Evolutionary conservation across 2,329 filamentous ascomycete species (phyloP), one percentile per base, ranked within the genome.

Genomic region (Tympanopsis confertula): DNA sequence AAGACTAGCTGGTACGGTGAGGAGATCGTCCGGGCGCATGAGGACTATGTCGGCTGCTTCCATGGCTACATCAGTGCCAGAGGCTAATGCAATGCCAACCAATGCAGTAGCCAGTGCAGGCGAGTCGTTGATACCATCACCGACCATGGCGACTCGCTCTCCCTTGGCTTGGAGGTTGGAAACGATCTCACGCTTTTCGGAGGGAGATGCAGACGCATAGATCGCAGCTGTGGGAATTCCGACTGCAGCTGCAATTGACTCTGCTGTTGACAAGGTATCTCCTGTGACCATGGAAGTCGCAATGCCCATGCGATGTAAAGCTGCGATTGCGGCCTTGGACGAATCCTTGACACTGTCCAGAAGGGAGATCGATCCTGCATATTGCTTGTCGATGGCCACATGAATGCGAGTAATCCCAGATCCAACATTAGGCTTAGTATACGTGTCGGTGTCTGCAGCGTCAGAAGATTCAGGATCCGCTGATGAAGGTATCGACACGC

Each of bases 11-110:
- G 30, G 30, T 13, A 33, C 30, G 30, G 30, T 12, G 12, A 33
- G 30, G 30, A 33, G 30, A 17, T 33, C 30, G 30, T 33, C 30
- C 7, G 30, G 30, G 7, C 30, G 30, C 30, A 33, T 33, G 7
- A 33, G 30, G 12, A 33, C 30, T 10, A 33, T 17, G 15, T 33
- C 30, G 7, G 30, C 30, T 7, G 30, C 30, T 33, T 33, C 30
- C 30, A 33, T 33, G 30, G 30, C 30, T 10, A 33, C 30, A 18
- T 33, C 30, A 7, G 30, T 33, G 12, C 30, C 30, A 7, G 30
- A 33, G 7, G 30, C 30, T 7, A 33, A 15, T 10, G 30, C 30
- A 17, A 33, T 33, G 7, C 30, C 30, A 15, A 33, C 17, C 17
- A 15, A 33, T 10, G 30, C 30, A 7, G 30, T 33, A 7, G 30